phyloP scores from a whole-genome alignment of 192 early-diverging fungal genomes.

The Backusella circina region DNA sequence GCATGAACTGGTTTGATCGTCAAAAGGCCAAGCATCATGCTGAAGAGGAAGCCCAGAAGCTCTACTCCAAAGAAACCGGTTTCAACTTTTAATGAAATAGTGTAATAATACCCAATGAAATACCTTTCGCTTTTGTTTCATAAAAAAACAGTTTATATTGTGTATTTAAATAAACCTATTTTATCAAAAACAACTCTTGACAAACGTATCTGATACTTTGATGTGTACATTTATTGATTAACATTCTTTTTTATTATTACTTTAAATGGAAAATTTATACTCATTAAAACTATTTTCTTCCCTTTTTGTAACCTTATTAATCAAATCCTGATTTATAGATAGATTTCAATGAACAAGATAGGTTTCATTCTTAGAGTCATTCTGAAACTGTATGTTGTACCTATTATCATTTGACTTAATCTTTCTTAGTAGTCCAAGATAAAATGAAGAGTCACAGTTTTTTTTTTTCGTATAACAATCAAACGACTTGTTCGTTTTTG shows the following conservation, averaged over 20 bases:
- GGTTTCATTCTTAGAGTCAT: too few species aligned
- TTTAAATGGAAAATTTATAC: background rate
- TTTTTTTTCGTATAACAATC: too few species aligned
- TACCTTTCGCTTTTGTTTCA: background rate
- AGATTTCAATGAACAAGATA: too few species aligned
- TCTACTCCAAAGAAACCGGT: constrained; percentile 15
- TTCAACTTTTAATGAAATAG: background rate
- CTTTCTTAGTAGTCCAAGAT: too few species aligned
- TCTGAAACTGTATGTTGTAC: too few species aligned
- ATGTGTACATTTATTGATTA: background rate
- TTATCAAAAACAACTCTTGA: background rate
- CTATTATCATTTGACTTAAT: too few species aligned
- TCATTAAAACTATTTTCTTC: background rate
- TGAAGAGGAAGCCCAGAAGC: constrained; percentile 27
- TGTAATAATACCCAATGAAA: background rate
- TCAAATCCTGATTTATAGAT: too few species aligned
- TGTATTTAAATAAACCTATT: background rate
- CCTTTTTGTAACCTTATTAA: background rate
- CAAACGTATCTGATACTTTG: background rate
- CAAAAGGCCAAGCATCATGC: constrained; percentile 36
- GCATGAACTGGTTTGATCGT: constrained; percentile 38
- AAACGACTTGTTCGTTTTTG: too few species aligned
- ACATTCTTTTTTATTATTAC: background rate
- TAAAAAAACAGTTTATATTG: background rate
- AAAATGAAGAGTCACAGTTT: too few species aligned